Base-by-base conservation (phyloP, 306 rosid species). In the Fragaria iinumae region DNA sequence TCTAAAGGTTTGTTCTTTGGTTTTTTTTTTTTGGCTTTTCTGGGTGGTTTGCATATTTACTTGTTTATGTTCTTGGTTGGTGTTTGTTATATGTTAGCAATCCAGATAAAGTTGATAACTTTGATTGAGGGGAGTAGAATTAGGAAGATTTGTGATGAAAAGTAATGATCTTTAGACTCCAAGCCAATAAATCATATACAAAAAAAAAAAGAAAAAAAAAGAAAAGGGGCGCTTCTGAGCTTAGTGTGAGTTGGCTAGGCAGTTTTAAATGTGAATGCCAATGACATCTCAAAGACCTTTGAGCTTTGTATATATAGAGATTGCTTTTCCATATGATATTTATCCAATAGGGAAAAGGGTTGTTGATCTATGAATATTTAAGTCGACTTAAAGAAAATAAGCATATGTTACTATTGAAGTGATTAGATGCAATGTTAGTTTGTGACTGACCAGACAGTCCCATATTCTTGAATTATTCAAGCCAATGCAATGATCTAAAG, bases 1-100 rank as follows among this genome's bases (percentile, higher is more conserved):
- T 78, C 90, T 94, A 5, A 83, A 90, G 97, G 98, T 80, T 59
- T 4, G 84, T 34, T 36, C 18, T 47, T 21, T 44, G 3, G 3
- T 2, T 41, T 66, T 27, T 27, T 66, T 27, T 27, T 29, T 2
- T 67, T 3, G 29, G 52, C 12, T 44, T 34, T 23, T n/a, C 3
- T 64, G 44, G 34, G 52, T 67, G 3, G 16, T 21, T 67, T 67
- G 34, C 66, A 60, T 60, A 2, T 29, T 29, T 29, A 29, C 32
- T 29, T 29, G 32, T 50, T 50, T 50, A 50, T 16, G 21, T 50
- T 50, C 8, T 55, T 56, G 29, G 29, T 56, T 56, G 2, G 10
- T 62, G 67, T 27, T 62, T 62, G 20, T 27, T 60, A 10, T 60
- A 60, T 38, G 7, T 62, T 23, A 25, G 67, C 14, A 29, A 60